These are phyloP conservation scores for Nicotiana undulata DNA, from an alignment of 257 asterid genomes.

Conservation along the genomic window DNA sequence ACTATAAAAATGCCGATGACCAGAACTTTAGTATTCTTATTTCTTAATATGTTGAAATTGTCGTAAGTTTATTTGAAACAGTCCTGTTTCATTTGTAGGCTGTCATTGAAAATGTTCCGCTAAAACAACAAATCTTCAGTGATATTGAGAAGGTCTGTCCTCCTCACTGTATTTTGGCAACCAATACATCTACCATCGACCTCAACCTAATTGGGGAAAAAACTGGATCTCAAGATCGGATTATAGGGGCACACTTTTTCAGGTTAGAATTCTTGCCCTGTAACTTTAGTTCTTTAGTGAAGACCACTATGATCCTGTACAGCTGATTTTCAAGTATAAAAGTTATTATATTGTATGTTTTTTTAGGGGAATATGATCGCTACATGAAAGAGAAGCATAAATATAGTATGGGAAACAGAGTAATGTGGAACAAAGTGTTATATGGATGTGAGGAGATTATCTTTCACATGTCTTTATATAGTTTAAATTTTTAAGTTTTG, in stretches of 20 bases:
- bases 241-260: conserved; percentile 98
- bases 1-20: not conserved
- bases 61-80: conserved; percentile 11
- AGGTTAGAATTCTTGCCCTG: conserved; percentile 36
- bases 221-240: conserved; percentile 73
- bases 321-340: not conserved
- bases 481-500: not conserved
- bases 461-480: not conserved
- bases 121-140: conserved; percentile 74
- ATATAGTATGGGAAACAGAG: not conserved
- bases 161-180: conserved; percentile 88
- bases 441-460: not conserved
- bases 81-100: conserved; percentile 57
- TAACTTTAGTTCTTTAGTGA: not conserved
- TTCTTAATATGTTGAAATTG: not conserved
- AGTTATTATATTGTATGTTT: not conserved
- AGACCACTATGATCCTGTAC: not conserved
- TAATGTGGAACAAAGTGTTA: not conserved
- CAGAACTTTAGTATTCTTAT: not conserved
- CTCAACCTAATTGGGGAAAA: conserved; percentile 69
- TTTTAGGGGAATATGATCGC: not conserved
- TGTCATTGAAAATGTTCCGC: conserved; percentile 68
- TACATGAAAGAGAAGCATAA: not conserved
- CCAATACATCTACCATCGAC: conserved; percentile 94
- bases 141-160: conserved; percentile 91